These are phyloP conservation scores for Flaveria linearis DNA, from an alignment of 129 eudicot species.

Conservation along the genomic window DNA sequence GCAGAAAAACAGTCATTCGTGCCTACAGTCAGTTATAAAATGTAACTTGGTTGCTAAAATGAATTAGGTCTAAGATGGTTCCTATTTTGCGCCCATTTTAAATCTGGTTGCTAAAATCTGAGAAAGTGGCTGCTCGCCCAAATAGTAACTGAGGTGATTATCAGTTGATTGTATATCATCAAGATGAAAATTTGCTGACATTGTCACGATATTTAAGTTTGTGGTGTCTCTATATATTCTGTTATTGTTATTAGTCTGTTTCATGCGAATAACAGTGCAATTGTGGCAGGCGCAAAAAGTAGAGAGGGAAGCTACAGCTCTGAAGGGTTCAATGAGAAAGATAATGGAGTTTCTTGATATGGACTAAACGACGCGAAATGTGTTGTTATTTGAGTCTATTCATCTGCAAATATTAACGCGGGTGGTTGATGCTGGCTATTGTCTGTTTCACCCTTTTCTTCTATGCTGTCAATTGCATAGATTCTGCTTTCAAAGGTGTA, in stretches of 20 bases:
- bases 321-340: conserved; percentile 43
- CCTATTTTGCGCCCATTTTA: neutral
- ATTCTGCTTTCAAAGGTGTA: neutral
- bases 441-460: neutral
- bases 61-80: neutral
- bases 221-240: neutral
- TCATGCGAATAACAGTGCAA: neutral
- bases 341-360: conserved; percentile 44
- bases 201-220: neutral
- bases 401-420: conserved; percentile 63
- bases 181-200: neutral
- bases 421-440: conserved; percentile 35
- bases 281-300: conserved; percentile 38
- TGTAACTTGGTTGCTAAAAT: neutral
- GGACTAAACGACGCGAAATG: conserved; percentile 14
- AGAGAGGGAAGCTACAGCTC: conserved; percentile 38
- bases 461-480: conserved; percentile 21
- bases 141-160: neutral
- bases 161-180: neutral
- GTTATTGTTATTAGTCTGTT: neutral
- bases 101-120: too few species aligned
- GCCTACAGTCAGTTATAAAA: neutral
- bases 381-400: conserved; percentile 2
- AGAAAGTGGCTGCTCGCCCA: too few species aligned
- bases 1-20: neutral